Evolutionary conservation across 1,284 basidiomycete species (phyloP), one percentile per base, ranked within the genome.

Genomic region (Ceratobasidium sp.): DNA sequence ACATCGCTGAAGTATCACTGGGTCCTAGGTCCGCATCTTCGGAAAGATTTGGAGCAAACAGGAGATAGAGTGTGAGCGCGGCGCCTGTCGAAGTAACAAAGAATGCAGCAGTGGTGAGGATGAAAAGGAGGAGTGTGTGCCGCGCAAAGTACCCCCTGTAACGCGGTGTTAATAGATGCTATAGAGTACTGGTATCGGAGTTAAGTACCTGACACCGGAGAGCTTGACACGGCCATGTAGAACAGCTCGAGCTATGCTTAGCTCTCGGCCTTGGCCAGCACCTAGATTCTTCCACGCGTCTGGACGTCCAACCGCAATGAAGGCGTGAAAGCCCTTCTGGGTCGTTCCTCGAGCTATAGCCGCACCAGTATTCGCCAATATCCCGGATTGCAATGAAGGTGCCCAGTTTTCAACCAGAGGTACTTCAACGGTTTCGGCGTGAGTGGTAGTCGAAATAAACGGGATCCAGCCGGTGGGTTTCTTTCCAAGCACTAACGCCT

Each of bases 281-380:
- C 67, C 67, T 31, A 71, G 27, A 36, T 31, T 71, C 41, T 60
- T 71, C 67, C 67, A 71, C n/a, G 44, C 44, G 45, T 71, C 67
- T 14, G 67, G 27, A 14, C 67, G 54, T 15, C 67, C 67, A 48
- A 71, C 56, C 33, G 67, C 41, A 15, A 71, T 24, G 36, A 59
- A 71, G 9, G 67, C 67, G 3, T 71, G 67, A 29, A 47, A 71
- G 27, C 54, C 67, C 24, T 59, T 71, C 41, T 71, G 67, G 19
- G 45, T 60, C 14, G 45, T 36, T 50, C 67, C 67, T 60, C 67
- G 67, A n/a, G 67, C 67, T 59, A 71, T 56, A 15, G 67, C 54
- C 27, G 33, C 41, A 5, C 67, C 56, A 5, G 54, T 8, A 45
- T 48, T 71, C 14, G 27, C 29, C 22, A 71, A 56, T 22, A 50